Conservation (phyloP, 2,329 filamentous ascomycete genomes). For the Shiraia sp. region DNA sequence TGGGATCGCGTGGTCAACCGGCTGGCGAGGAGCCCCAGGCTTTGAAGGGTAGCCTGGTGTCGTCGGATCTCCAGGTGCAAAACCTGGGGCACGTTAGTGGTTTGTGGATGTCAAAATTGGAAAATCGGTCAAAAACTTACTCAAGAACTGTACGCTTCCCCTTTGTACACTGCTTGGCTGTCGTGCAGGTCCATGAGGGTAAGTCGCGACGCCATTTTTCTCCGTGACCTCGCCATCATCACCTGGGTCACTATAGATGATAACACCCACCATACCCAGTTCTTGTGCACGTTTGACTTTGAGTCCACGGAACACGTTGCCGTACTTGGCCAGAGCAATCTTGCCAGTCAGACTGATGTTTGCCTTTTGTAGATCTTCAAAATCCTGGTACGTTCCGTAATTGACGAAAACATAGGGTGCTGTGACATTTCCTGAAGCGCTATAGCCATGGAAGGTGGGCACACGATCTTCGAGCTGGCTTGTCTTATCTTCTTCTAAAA, state of each 20-base stretch:
- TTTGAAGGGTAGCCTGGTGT: conserved; percentile 94
- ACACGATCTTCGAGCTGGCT: conserved; percentile 72
- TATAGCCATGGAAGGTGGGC: conserved; percentile 94
- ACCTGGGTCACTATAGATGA: conserved; percentile 87
- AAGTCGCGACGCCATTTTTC: conserved; percentile 75
- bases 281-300: conserved; percentile 94
- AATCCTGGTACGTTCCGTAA: conserved; percentile 86
- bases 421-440: conserved; percentile 88
- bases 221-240: conserved; percentile 84
- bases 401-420: conserved; percentile 87
- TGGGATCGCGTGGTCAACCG: conserved; percentile 71
- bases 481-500: conserved; percentile 81
- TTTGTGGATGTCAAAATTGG: too few species aligned
- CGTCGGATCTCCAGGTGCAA: conserved; percentile 74
- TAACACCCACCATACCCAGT: conserved; percentile 80
- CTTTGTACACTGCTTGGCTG: conserved; percentile 89
- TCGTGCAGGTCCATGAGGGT: conserved; percentile 84
- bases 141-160: conserved; percentile 72
- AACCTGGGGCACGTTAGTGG: conserved; percentile 47
- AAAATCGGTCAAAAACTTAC: conserved; percentile 29
- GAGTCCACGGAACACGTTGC: conserved; percentile 81
- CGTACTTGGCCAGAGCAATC: conserved; percentile 86
- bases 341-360: conserved; percentile 80
- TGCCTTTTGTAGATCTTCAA: conserved; percentile 75
- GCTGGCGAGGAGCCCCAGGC: conserved; percentile 77